Conservation (phyloP, 2,329 filamentous ascomycete genomes). For the Alternaria postmessia region DNA sequence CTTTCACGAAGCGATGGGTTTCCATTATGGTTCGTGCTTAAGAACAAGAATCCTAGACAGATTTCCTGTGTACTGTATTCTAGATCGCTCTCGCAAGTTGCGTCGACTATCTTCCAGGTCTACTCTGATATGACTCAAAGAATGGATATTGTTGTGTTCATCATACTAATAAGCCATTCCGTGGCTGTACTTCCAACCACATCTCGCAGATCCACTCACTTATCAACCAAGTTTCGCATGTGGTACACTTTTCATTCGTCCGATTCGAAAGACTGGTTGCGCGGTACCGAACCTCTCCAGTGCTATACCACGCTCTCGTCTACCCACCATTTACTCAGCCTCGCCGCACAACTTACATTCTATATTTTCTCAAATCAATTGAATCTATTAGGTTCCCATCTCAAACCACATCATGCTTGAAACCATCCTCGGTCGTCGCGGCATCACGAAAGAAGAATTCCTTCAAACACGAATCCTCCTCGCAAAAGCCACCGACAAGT, state of each 20-base stretch:
- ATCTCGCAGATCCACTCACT: not conserved
- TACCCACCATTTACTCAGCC: not conserved
- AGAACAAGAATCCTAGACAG: not conserved
- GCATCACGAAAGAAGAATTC: not conserved
- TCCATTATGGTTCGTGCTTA: not conserved
- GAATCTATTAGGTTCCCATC: not conserved
- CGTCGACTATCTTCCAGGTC: not conserved
- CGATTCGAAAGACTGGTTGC: not conserved
- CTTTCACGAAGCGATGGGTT: not conserved
- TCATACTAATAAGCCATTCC: not conserved
- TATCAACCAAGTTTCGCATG: not conserved
- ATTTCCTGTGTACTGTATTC: not conserved
- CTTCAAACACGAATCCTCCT: not conserved
- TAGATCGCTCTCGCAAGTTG: not conserved
- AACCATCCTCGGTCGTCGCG: not conserved
- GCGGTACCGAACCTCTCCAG: not conserved
- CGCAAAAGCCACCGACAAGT: not conserved
- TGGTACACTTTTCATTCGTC: not conserved
- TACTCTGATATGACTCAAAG: not conserved
- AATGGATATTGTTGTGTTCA: not conserved
- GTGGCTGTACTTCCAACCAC: not conserved
- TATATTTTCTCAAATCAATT: not conserved
- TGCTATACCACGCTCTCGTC: not conserved
- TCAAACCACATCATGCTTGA: not conserved
- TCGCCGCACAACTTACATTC: not conserved